These are phyloP conservation scores for Sphaerobolus stellatus DNA, from an alignment of 1,284 basidiomycete species.

Conservation along the genomic window DNA sequence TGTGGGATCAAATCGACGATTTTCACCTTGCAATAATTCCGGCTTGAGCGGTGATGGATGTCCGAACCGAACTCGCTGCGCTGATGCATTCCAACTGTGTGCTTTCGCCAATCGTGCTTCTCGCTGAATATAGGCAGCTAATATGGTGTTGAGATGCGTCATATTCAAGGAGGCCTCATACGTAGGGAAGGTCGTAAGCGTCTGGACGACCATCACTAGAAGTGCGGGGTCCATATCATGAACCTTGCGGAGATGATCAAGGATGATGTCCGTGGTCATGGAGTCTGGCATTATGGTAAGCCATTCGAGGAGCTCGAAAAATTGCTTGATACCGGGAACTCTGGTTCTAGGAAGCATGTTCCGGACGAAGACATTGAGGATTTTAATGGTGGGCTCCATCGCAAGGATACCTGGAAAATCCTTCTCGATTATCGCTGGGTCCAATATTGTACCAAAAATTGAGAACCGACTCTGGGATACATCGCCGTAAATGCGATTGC, in stretches of 20 bases:
- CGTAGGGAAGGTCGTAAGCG: slow-evolving; percentile 37
- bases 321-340: slow-evolving; percentile 41
- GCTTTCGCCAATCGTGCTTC: slow-evolving; percentile 44
- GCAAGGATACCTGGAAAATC: slow-evolving; percentile 20
- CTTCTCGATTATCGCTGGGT: slow-evolving; percentile 19
- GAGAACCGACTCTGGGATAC: slow-evolving; percentile 25
- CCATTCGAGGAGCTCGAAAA: slow-evolving; percentile 55
- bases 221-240: slow-evolving; percentile 43
- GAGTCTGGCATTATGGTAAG: slow-evolving; percentile 49
- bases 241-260: slow-evolving; percentile 46
- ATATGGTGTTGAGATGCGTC: slow-evolving; percentile 49
- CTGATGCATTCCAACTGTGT: slow-evolving; percentile 52
- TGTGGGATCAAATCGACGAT: slow-evolving; percentile 46
- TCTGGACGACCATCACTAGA: slow-evolving; percentile 47
- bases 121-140: slow-evolving; percentile 47
- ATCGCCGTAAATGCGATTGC: slow-evolving; percentile 26
- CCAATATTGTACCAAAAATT: slow-evolving; percentile 22
- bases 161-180: slow-evolving; percentile 37
- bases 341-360: slow-evolving; percentile 49
- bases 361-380: slow-evolving; percentile 60
- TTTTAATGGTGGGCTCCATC: slow-evolving; percentile 43
- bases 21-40: slow-evolving; percentile 26
- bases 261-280: slow-evolving; percentile 52
- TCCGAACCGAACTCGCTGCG: slow-evolving; percentile 37
- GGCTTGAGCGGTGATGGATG: slow-evolving; percentile 21